Base-by-base conservation (phyloP, 2,329 filamentous ascomycete species). In the Myriangium duriaei region DNA sequence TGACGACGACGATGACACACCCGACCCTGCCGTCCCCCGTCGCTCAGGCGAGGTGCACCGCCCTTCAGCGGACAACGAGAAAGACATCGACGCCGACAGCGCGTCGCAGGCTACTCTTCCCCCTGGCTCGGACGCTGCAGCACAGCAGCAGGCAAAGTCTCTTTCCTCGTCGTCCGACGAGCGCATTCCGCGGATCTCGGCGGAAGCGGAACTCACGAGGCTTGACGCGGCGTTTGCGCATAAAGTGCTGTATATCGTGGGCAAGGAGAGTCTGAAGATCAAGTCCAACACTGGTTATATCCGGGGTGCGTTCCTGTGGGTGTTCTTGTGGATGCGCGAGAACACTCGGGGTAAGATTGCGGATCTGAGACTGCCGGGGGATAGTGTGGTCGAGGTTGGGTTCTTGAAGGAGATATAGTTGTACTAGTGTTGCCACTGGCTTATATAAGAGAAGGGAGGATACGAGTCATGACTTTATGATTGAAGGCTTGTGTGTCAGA, bases 311-410 rank as follows among this genome's bases (percentile, higher is more conserved):
- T 34, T 74, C 4, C 52, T 82, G 9, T 60, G 61, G 34, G 56
- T 65, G 0, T 81, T 80, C 44, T 53, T 81, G 42, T 81, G 75
- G 63, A 65, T 80, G 35, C 58, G 76, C 18, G 76, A 81, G 28
- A 81, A 79, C 46, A 74, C 72, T 10, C 59, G 76, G 36, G 68
- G 71, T 2, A 81, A 81, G 61, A 71, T 81, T 56, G 72, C 75
- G 11, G 75, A 76, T 47, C 55, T 81, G 41, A 59, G 69, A 34
- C 57, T 79, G 30, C 66, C 70, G 0, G 67, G 71, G 42, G 75
- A 80, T 42, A 65, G 68, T 34, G 53, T 81, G 33, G 69, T 81
- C 12, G 78, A 81, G 57, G 74, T 81, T 12, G 78, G 78, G 0
- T 81, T 80, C 14, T 33, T 39, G 30, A 39, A 39, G 12, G 36